These are phyloP conservation scores for Aspergillus hancockii DNA, from an alignment of 495 filamentous ascomycete genomes.

Conservation along the genomic window DNA sequence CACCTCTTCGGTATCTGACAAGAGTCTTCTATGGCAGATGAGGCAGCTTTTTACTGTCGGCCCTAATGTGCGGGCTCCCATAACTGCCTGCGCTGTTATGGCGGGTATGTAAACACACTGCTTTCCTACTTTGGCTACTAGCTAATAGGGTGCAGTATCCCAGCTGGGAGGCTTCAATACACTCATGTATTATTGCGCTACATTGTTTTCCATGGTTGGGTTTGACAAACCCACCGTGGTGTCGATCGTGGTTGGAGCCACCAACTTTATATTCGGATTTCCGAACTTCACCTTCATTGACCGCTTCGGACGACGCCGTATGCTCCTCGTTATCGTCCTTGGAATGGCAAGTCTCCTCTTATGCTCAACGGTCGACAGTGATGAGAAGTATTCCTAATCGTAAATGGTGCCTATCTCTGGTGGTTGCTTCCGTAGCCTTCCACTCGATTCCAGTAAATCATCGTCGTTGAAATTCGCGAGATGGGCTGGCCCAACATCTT, in stretches of 20 bases:
- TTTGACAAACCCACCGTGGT: conserved; percentile 52
- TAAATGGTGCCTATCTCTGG: conserved; percentile 27
- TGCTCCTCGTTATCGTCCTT: conserved; percentile 46
- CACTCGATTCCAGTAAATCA: conserved; percentile 50
- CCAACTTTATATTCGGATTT: conserved; percentile 53
- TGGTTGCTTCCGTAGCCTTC: conserved; percentile 49
- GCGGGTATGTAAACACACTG: conserved; percentile 22
- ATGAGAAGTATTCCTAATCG: background rate
- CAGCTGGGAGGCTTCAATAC: conserved; percentile 49
- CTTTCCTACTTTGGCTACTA: conserved; percentile 6
- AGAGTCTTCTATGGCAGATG: conserved; percentile 35
- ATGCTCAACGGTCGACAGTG: background rate
- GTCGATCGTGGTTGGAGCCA: conserved; percentile 47
- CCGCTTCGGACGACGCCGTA: conserved; percentile 42
- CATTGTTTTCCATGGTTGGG: conserved; percentile 52
- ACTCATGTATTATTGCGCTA: conserved; percentile 51
- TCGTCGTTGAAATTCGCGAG: conserved; percentile 22
- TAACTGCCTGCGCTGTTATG: conserved; percentile 46
- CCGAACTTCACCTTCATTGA: conserved; percentile 50
- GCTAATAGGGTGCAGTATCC: conserved; percentile 20
- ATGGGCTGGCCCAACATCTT: conserved; percentile 39
- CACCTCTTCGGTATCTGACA: conserved; percentile 17
- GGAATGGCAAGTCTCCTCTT: conserved; percentile 30
- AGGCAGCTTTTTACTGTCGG: conserved; percentile 46
- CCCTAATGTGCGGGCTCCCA: conserved; percentile 44